Evolutionary conservation across 495 filamentous ascomycete species (phyloP), one percentile per base, ranked within the genome.

Genomic region (Xylaria bambusicola): DNA sequence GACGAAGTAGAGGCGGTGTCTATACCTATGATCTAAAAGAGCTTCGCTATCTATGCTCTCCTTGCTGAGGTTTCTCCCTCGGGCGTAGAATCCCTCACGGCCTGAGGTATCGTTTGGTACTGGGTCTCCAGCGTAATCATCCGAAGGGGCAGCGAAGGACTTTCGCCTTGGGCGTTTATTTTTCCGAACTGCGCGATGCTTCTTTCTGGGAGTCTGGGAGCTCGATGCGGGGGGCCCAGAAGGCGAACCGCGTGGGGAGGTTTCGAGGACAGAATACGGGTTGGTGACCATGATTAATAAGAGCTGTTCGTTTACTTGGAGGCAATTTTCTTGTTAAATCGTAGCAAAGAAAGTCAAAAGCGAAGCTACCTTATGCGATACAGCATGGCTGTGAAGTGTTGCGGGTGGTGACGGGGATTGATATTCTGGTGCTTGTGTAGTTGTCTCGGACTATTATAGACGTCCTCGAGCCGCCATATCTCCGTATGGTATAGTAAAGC

Each of bases 1-100:
- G n/a, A n/a, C 41, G 40, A 18, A 24, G 29, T 24, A 13, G 12
- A 56, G 6, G 20, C 26, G 10, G 10, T 10, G 7, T 17, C 33
- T n/a, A 23, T 75, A 91, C 89, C 89, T 80, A 66, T 96, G 91
- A 67, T 95, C 91, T 42, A 95, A 73, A 46, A 95, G 77, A 3
- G 83, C 85, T 64, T 91, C 84, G 66, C 89, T 93, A 54, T 93
- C 91, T 52, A 96, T 73, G 66, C 91, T 95, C 4, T 89, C 91
- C 68, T 79, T 86, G 70, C 91, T 96, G 60, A 86, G 52, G 68
- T 87, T 89, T 6, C 71, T 64, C 17, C 75, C 77, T 35, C 75
- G 77, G 42, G 86, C 68, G 66, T 90, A 92, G 64, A 89, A 86
- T 21, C 79, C 71, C 27, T 65, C 64, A 46, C 57, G 72, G 58